Percentiles rank a stretch among this genome's conserved stretches.
These are phyloP conservation scores for Clonostachys solani DNA, from an alignment of 2,329 filamentous ascomycete species.

Conservation along the genomic window DNA sequence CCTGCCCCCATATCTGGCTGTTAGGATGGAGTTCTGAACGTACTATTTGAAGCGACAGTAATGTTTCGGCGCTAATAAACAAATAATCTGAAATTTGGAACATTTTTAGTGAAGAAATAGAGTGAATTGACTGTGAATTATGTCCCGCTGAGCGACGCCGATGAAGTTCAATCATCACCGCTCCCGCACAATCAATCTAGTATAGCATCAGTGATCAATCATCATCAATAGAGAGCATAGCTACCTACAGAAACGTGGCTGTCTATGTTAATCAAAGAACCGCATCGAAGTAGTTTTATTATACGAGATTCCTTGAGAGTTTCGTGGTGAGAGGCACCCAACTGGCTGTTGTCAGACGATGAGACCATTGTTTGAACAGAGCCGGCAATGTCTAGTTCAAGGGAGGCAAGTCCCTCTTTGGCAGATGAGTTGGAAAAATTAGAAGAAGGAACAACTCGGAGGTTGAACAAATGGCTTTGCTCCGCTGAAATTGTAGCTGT, in stretches of 20 bases:
- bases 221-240: background rate
- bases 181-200: constrained; percentile 79
- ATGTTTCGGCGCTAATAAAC: constrained; percentile 77
- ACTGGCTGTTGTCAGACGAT: background rate
- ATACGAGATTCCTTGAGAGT: constrained; percentile 40
- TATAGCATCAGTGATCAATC: constrained; percentile 1
- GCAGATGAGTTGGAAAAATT: constrained; percentile 71
- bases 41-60: constrained; percentile 80
- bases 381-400: constrained; percentile 7
- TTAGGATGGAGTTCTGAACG: constrained; percentile 81
- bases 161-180: constrained; percentile 74
- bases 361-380: constrained; percentile 3
- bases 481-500: background rate
- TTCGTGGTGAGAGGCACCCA: too few species aligned
- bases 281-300: constrained; percentile 63
- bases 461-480: constrained; percentile 15
- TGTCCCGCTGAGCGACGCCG: constrained; percentile 51
- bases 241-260: constrained; percentile 60
- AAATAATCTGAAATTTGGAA: constrained; percentile 64
- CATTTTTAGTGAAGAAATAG: constrained; percentile 63
- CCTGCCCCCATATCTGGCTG: constrained; percentile 64
- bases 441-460: constrained; percentile 65
- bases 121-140: too few species aligned
- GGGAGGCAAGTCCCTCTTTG: constrained; percentile 58
- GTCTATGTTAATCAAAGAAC: constrained; percentile 69